Base-by-base conservation (phyloP, 306 rosid genomes). In the Fragaria ananassa region DNA sequence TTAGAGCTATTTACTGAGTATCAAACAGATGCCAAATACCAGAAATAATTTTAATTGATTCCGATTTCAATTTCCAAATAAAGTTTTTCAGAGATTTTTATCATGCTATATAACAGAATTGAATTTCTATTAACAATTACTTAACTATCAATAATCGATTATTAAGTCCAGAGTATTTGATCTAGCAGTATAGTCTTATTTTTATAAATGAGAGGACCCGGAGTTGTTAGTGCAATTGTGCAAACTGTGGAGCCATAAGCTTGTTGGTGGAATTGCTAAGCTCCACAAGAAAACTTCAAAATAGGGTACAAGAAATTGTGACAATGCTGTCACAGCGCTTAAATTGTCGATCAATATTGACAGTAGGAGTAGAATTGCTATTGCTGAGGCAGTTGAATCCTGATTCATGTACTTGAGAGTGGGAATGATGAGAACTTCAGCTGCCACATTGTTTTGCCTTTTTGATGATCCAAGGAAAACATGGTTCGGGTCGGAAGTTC, bases 381-480 rank as follows among this genome's bases (percentile, higher is more conserved):
- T 54, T 82, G 93, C 93, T 60, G 53, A 93, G 70, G 97, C 96
- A 64, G 89, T 89, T 72, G 97, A 89, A 4, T 95, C 64, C 76
- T 92, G 39, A 92, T 95, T 82, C 87, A 84, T 47, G 98, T 95
- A 75, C 98, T 95, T 64, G 79, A 82, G 84, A 80, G 82, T 23
- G 96, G 98, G 79, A 92, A 92, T 75, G 86, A 97, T 2, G 98
- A 95, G 86, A 95, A 92, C 85, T 84, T 41, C 98, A 50, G 97
- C 97, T 72, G 98, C 98, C 78, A 90, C 97, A 68, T 93, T 95
- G 60, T 95, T 88, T 86, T 92, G 98, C 84, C 87, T 95, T 73
- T 73, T 91, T 96, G 0, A 93, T 92, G 89, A 88, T 90, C 18
- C 17, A 96, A 86, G 85, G 96, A 92, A 74, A 92, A 92, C 87